Conservation (phyloP, 1,139 yeast species). For the Magnusiomyces tetraspermus region DNA sequence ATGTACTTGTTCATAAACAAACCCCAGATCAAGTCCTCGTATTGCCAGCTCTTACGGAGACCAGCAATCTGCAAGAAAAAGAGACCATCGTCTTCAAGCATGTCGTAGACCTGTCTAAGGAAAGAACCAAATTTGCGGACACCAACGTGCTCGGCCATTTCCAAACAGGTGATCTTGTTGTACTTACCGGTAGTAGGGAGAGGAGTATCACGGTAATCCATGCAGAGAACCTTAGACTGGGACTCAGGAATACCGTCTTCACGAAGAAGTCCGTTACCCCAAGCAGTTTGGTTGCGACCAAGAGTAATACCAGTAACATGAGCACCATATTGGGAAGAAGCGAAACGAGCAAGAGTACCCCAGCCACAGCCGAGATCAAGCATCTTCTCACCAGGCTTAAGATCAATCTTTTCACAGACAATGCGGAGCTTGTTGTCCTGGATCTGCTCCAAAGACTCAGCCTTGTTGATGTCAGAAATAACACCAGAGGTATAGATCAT, state of each 20-base stretch:
- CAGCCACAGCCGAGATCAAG: slow-evolving; percentile 92
- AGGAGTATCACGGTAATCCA: slow-evolving; percentile 89
- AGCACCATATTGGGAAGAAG: slow-evolving; percentile 78
- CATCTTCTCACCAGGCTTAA: slow-evolving; percentile 61
- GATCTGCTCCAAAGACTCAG: slow-evolving; percentile 73
- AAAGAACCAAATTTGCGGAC: slow-evolving; percentile 72
- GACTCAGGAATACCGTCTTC: slow-evolving; percentile 56
- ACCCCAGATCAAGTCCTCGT: slow-evolving; percentile 91
- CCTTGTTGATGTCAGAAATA: slow-evolving; percentile 58
- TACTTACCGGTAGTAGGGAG: slow-evolving; percentile 58
- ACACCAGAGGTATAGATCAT: slow-evolving; percentile 90
- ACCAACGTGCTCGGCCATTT: slow-evolving; percentile 97
- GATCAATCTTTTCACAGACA: slow-evolving; percentile 79
- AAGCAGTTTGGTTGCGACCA: slow-evolving; percentile 83
- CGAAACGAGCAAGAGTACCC: slow-evolving; percentile 87
- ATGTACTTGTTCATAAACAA: slow-evolving; percentile 91
- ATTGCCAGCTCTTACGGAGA: slow-evolving; percentile 86
- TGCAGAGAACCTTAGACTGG: slow-evolving; percentile 73
- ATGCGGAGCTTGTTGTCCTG: slow-evolving; percentile 85
- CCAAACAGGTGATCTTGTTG: slow-evolving; percentile 82
- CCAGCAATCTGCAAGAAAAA: slow-evolving; percentile 88
- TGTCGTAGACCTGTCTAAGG: slow-evolving; percentile 69
- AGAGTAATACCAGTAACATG: slow-evolving; percentile 81
- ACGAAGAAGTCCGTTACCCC: slow-evolving; percentile 67
- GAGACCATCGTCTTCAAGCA: slow-evolving; percentile 82